These are phyloP conservation scores for Amaranthus hypochondriacus DNA, from an alignment of 148 eudicot genomes.

Conservation along the genomic window DNA sequence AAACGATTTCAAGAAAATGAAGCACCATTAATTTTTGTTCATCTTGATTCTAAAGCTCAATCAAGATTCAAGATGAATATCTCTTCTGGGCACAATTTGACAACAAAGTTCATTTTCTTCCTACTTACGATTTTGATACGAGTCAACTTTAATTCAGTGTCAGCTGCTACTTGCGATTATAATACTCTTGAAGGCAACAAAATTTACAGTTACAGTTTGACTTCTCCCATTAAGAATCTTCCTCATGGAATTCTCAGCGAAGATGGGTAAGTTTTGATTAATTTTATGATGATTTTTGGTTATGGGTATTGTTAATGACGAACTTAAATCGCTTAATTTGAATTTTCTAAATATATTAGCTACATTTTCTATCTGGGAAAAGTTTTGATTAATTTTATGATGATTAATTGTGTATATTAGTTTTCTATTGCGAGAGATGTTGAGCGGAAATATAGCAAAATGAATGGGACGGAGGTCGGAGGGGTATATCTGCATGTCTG, in stretches of 20 bases:
- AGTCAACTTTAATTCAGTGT: slow-evolving; percentile 25
- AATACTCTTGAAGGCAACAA: slow-evolving; percentile 36
- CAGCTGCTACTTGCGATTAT: slow-evolving; percentile 49
- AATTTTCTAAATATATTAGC: neutral
- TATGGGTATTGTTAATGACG: slow-evolving; percentile 7
- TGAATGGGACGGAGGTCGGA: too few relatives aligned
- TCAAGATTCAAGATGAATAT: neutral
- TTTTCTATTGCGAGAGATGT: neutral
- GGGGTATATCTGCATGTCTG: neutral
- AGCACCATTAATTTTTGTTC: neutral
- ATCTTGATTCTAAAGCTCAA: too few relatives aligned
- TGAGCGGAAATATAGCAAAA: neutral
- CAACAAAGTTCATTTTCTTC: neutral
- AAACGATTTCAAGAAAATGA: neutral
- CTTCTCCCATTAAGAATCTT: slow-evolving; percentile 40
- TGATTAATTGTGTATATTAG: neutral
- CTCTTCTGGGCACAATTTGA: neutral
- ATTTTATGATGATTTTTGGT: neutral
- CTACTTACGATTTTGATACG: slow-evolving; percentile 18
- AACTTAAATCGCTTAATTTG: neutral
- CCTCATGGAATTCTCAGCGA: slow-evolving; percentile 90
- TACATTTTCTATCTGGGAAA: neutral
- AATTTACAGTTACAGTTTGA: slow-evolving; percentile 55
- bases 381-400: neutral
- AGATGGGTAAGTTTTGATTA: slow-evolving; percentile 64